Conservation (phyloP, 2,329 filamentous ascomycete species). For the Fusarium graminum region DNA sequence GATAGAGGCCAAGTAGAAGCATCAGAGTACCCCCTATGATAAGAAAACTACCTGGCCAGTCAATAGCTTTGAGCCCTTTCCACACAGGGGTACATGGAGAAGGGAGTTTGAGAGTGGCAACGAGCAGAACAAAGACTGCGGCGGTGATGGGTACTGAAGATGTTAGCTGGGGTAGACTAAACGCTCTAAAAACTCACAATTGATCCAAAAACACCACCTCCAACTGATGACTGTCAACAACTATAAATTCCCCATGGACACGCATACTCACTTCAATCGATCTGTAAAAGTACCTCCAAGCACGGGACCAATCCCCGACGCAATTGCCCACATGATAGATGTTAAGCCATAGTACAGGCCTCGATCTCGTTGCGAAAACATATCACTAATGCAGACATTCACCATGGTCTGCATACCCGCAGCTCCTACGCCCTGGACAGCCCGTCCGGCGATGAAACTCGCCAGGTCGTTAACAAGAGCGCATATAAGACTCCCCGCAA, state of each 20-base stretch:
- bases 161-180: neutral
- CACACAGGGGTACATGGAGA: constrained; percentile 73
- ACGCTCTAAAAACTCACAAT: constrained; percentile 52
- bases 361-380: constrained; percentile 59
- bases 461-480: constrained; percentile 61
- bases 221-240: constrained; percentile 34
- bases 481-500: constrained; percentile 64
- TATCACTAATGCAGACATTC: constrained; percentile 66
- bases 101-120: constrained; percentile 75
- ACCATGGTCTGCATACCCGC: constrained; percentile 66
- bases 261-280: constrained; percentile 61
- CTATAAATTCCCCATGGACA: fast-evolving
- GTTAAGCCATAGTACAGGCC: constrained; percentile 72
- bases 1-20: constrained; percentile 77
- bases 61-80: constrained; percentile 71
- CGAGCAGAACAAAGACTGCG: constrained; percentile 67
- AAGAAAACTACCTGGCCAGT: constrained; percentile 71
- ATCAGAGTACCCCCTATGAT: constrained; percentile 76
- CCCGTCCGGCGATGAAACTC: constrained; percentile 56
- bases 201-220: constrained; percentile 68
- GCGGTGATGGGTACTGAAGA: constrained; percentile 62
- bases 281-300: constrained; percentile 75
- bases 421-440: constrained; percentile 65
- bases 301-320: constrained; percentile 74
- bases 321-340: constrained; percentile 75